Base-by-base conservation (phyloP, 208 protist genomes). In the Leishmania guyanensis region DNA sequence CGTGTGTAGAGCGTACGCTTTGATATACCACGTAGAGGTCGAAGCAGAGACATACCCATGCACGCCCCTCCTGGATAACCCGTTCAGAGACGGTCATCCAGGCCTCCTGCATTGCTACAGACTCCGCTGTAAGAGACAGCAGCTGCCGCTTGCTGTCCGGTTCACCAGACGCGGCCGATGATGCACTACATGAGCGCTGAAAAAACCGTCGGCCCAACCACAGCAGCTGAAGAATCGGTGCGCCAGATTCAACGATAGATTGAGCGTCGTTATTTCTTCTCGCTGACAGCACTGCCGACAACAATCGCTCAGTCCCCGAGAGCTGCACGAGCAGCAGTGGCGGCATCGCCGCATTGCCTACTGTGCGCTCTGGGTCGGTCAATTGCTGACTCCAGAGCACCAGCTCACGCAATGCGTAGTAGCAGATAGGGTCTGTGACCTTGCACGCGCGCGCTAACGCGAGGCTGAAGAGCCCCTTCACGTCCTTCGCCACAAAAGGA, bases 21-120 rank as follows among this genome's bases (percentile, higher is more conserved):
- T 58, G 62, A 70, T 86, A 86, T 22, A 80, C 56, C 26, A 12
- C 43, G 74, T 86, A 86, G 43, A 86, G 36, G 74, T 86, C 82
- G 22, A 82, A 86, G 73, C 82, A 86, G 53, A 80, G 48, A 3
- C 62, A 53, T 0, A 86, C 17, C 82, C 82, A 86, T 39, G 53
- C 54, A 22, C 60, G 20, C 0, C 70, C 82, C 51, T 86, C 82
- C 36, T 86, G 73, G 36, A 53, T 70, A 2, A 60, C 66, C 20
- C 70, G 75, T 12, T 71, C 73, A 36, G 69, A 79, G 12, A 74
- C 78, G 1, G 80, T 74, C 58, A 82, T 69, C 39, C 82, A 86
- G 29, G 33, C 29, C n/a, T 75, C 78, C 33, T 82, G 82, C 17
- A 74, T 5, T 36, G 12, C 54, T 16, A 62, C 5, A 4, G 66